Evolutionary conservation across 1,284 basidiomycete genomes (phyloP).

Genomic region (Irpex lacteus): DNA sequence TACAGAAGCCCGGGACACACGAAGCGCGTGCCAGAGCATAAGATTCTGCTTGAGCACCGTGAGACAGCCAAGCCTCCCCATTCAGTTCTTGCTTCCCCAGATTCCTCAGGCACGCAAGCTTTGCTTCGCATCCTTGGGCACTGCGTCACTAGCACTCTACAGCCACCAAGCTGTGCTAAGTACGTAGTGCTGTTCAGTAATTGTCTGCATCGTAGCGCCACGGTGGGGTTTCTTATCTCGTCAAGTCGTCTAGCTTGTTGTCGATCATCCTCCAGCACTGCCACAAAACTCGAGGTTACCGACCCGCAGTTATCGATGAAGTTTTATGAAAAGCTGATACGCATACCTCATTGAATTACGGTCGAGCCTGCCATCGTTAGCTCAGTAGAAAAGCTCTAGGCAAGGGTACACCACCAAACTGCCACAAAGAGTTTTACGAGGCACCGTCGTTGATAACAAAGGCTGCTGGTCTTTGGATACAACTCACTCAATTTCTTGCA

Average conservation of each 20-base stretch:
- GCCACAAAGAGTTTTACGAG: no score
- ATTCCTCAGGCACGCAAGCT: neutral
- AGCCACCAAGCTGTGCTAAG: neutral
- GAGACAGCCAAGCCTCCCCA: neutral
- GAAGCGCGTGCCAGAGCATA: neutral
- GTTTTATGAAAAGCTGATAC: neutral
- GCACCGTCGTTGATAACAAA: no score
- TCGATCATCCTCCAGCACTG: neutral
- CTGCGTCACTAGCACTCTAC: neutral
- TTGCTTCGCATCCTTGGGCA: neutral
- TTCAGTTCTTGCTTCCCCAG: neutral
- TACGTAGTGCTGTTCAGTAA: neutral
- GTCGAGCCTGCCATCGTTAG: neutral
- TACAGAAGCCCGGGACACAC: neutral
- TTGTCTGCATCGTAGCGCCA: neutral
- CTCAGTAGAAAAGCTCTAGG: neutral
- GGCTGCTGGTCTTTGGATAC: no score
- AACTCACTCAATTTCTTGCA: no score
- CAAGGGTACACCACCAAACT: neutral
- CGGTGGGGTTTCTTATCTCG: neutral
- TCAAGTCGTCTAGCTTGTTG: neutral
- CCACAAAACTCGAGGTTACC: neutral
- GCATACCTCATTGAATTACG: neutral
- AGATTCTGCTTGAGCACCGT: neutral
- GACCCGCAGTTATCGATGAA: neutral